Conservation (phyloP, 257 asterid genomes). For the Solanum etuberosum region DNA sequence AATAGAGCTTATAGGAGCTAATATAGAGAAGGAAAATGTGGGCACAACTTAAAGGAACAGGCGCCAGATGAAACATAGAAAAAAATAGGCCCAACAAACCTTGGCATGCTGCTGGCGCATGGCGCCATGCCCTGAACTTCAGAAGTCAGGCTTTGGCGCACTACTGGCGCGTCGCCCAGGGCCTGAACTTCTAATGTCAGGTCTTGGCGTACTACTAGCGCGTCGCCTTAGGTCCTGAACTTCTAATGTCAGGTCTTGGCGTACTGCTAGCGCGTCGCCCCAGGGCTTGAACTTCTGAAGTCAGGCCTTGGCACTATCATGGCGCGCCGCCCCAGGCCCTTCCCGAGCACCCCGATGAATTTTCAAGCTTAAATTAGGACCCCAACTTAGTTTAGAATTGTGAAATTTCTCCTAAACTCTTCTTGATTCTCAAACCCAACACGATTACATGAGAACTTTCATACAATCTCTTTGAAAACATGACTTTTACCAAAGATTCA, state of each 20-base stretch:
- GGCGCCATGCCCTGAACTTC: not conserved
- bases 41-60: not conserved
- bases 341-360: not conserved
- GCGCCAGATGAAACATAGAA: not conserved
- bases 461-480: not conserved
- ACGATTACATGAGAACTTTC: not conserved
- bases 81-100: not conserved
- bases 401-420: not conserved
- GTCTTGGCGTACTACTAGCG: not conserved
- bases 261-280: rapidly evolving
- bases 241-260: not conserved
- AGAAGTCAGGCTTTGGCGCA: not conserved
- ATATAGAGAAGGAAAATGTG: not conserved
- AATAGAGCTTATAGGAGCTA: not conserved
- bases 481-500: no score
- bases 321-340: not conserved
- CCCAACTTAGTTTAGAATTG: not conserved
- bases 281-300: not conserved
- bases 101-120: no score
- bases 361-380: not conserved
- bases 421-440: not conserved
- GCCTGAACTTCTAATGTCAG: not conserved
- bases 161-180: not conserved
- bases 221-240: not conserved
- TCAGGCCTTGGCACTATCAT: not conserved